Evolutionary conservation across 2,329 filamentous ascomycete species (phyloP), one percentile per base, ranked within the genome.

Genomic region (Claviceps spartinae): DNA sequence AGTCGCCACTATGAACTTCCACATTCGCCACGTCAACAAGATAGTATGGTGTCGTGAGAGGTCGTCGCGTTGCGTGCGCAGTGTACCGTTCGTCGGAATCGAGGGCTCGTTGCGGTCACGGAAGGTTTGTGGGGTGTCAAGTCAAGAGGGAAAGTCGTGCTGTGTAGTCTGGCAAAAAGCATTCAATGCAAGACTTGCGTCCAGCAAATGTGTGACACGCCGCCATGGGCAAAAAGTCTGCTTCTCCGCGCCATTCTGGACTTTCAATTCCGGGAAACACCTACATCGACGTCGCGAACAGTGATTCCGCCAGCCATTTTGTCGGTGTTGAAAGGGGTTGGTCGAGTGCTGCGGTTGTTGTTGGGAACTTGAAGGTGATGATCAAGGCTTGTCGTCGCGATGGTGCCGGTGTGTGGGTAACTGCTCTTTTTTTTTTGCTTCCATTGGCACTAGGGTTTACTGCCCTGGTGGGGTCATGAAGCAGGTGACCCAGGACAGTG

Each of bases 201-300:
- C 26, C 11, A 2, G 20, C 7, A 24, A 5, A 30, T 40, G 36
- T 46, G 13, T 40, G 37, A 20, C 18, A 18, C 16, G n/a, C 8
- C 22, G 38, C 22, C 8, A 34, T 9, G 30, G n/a, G 22, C 13
- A 9, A 24, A 8, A 13, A 24, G 34, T 49, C 16, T 22, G 4
- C 24, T 20, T 30, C 16, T 46, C 51, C 47, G 36, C 26, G n/a
- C 26, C 42, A 43, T 47, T 2, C 26, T 41, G 44, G 44, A 20
- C 18, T 30, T 30, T 49, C 36, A 37, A 36, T 51, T 58, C 65
- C 59, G 64, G 58, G 65, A 60, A 63, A 57, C 54, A 81, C 81
- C 74, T 82, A 86, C 83, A 80, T 87, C 84, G 72, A 90, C 86
- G 77, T 90, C 86, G 76, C 86, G 85, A 75, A 91, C 86, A 66